Percentiles rank a stretch among this genome's conserved stretches.
phyloP scores from a whole-genome alignment of 768 basidiomycete genomes.

The Mycena epipterygia region DNA sequence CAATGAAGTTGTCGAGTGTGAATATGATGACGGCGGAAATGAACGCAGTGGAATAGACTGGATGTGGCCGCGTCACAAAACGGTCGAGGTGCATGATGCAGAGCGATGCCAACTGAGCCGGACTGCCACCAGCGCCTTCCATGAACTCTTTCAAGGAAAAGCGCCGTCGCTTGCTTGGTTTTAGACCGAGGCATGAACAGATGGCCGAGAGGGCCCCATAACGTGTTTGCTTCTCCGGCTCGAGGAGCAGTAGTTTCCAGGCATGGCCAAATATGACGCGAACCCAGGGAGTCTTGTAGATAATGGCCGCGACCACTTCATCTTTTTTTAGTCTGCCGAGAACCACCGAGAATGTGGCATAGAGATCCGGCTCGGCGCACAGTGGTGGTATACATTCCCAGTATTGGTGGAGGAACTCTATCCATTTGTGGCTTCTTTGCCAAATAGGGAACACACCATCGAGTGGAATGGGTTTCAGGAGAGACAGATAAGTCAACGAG shows the following conservation, averaged over 20 bases:
- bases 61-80: too few species aligned
- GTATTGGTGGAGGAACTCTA: not conserved
- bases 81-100: not conserved
- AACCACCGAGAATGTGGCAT: not conserved
- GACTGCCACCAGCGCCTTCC: not conserved
- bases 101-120: not conserved
- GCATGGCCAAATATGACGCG: too few species aligned
- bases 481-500: not conserved
- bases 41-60: too few species aligned
- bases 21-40: too few species aligned
- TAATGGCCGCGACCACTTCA: not conserved
- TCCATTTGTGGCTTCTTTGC: not conserved
- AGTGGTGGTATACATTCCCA: not conserved
- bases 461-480: not conserved
- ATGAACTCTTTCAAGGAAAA: not conserved
- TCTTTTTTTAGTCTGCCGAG: not conserved
- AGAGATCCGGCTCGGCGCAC: not conserved
- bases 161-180: too few species aligned
- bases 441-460: not conserved
- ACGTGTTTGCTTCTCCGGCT: not conserved
- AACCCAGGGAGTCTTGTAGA: not conserved
- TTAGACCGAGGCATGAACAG: not conserved
- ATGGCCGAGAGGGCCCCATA: not conserved
- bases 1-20: too few species aligned
- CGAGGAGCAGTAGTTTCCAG: too few species aligned